Evolutionary conservation across 2,329 filamentous ascomycete species (phyloP).

Genomic region (Onygenales sp.): DNA sequence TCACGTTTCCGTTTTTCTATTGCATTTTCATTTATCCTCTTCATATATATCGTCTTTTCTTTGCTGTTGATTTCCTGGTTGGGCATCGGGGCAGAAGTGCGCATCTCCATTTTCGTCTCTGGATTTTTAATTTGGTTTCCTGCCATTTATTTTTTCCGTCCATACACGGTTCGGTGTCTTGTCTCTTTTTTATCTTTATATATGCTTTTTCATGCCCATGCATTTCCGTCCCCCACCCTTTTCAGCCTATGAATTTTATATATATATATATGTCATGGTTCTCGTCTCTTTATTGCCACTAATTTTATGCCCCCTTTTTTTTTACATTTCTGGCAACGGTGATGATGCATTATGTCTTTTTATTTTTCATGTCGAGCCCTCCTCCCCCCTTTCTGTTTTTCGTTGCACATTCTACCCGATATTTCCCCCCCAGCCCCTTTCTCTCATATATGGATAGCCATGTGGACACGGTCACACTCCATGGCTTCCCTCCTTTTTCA

Average conservation of each 20-base stretch:
- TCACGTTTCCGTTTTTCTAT: slow-evolving; percentile 14
- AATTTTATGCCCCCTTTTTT: too few species aligned
- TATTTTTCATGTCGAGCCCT: too few species aligned
- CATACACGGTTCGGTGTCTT: background rate
- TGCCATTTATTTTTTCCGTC: background rate
- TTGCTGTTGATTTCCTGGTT: slow-evolving; percentile 15
- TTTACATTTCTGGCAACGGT: too few species aligned
- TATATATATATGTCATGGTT: too few species aligned
- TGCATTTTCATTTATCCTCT: slow-evolving; percentile 2
- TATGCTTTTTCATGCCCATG: background rate
- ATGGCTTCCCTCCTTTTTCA: too few species aligned
- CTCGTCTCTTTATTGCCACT: too few species aligned
- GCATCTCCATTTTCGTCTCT: slow-evolving; percentile 25
- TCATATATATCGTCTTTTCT: slow-evolving; percentile 4
- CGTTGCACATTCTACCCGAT: too few species aligned
- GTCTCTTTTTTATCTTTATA: background rate
- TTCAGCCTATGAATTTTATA: background rate
- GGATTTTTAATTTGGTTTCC: slow-evolving; percentile 5
- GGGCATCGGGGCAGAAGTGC: slow-evolving; percentile 35
- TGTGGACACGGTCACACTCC: too few species aligned
- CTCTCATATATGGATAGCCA: too few species aligned
- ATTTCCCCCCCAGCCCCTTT: too few species aligned
- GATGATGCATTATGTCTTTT: too few species aligned
- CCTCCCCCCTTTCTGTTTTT: too few species aligned
- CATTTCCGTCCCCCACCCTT: background rate